These are phyloP conservation scores for Penicillium cosmopolitanum DNA, from an alignment of 495 filamentous ascomycete genomes.

Conservation along the genomic window DNA sequence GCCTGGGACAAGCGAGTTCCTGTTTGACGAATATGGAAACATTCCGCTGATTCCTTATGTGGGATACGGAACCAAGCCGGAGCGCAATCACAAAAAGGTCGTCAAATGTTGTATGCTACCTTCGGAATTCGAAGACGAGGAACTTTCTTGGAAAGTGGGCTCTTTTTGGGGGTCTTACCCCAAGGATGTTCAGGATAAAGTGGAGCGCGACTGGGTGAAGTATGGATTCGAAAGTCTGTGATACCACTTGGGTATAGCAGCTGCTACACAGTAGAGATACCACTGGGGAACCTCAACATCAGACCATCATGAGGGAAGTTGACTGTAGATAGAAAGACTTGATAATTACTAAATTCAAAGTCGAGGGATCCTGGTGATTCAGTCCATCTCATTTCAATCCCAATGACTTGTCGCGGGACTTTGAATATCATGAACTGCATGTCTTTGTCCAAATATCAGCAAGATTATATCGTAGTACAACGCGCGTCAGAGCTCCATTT, in stretches of 20 bases:
- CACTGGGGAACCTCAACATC: too few species aligned
- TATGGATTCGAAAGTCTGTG: constrained; percentile 7
- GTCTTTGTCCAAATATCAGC: too few species aligned
- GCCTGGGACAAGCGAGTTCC: constrained; percentile 29
- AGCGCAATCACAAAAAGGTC: constrained; percentile 19
- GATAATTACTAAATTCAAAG: too few species aligned
- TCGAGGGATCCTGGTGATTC: too few species aligned
- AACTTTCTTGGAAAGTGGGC: constrained; percentile 19
- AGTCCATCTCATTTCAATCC: too few species aligned
- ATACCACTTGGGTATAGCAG: background rate
- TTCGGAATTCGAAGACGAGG: constrained; percentile 20
- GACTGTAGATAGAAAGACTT: too few species aligned
- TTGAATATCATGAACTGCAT: too few species aligned
- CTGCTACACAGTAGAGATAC: too few species aligned
- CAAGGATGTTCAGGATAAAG: constrained; percentile 15
- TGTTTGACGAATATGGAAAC: constrained; percentile 31
- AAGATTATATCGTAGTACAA: too few species aligned
- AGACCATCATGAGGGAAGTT: too few species aligned
- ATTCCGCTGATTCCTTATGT: constrained; percentile 38
- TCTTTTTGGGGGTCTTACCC: constrained; percentile 25
- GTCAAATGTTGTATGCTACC: constrained; percentile 24
- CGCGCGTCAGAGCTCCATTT: too few species aligned
- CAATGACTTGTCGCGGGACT: too few species aligned
- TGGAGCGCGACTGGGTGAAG: constrained; percentile 13
- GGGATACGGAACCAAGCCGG: constrained; percentile 18